These are phyloP conservation scores for Fallopia convolvulus DNA, from an alignment of 148 eudicot species.

Conservation along the genomic window DNA sequence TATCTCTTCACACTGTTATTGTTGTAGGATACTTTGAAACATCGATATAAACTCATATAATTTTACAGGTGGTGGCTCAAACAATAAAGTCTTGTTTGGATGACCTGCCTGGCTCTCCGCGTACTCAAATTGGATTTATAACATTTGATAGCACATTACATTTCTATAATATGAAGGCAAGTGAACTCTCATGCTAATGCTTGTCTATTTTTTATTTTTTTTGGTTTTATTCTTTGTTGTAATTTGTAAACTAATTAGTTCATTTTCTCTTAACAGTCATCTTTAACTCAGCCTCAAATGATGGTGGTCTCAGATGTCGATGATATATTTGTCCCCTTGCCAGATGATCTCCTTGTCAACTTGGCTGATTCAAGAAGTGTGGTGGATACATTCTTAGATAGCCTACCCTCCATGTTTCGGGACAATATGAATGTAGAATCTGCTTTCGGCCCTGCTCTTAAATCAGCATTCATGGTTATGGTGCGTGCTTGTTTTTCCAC, in stretches of 20 bases:
- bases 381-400: slow-evolving; percentile 87
- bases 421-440: slow-evolving; percentile 82
- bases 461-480: slow-evolving; percentile 91
- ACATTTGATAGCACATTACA: slow-evolving; percentile 94
- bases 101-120: slow-evolving; percentile 71
- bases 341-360: slow-evolving; percentile 99
- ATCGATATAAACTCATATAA: slow-evolving; percentile 4
- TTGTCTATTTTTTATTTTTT: slow-evolving; percentile 2
- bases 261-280: slow-evolving; percentile 54
- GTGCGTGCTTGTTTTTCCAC: slow-evolving; percentile 30
- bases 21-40: background rate
- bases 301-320: slow-evolving; percentile 96
- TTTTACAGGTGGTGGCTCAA: slow-evolving; percentile 74
- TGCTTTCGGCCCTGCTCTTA: slow-evolving; percentile 99
- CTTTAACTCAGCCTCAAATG: slow-evolving; percentile 97
- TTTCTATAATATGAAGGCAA: slow-evolving; percentile 94
- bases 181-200: slow-evolving; percentile 12
- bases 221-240: background rate
- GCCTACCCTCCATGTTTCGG: slow-evolving; percentile 88
- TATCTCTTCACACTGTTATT: background rate
- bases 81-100: slow-evolving; percentile 88
- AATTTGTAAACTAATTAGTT: slow-evolving; percentile 18
- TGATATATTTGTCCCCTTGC: slow-evolving; percentile 90
- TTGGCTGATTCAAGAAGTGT: slow-evolving; percentile 91
- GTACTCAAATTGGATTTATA: slow-evolving; percentile 96